A percentile compares a stretch with the other conserved stretches of the same genome.
Evolutionary conservation across 768 basidiomycete genomes (phyloP).

Genomic region (Tulasnella sp.): DNA sequence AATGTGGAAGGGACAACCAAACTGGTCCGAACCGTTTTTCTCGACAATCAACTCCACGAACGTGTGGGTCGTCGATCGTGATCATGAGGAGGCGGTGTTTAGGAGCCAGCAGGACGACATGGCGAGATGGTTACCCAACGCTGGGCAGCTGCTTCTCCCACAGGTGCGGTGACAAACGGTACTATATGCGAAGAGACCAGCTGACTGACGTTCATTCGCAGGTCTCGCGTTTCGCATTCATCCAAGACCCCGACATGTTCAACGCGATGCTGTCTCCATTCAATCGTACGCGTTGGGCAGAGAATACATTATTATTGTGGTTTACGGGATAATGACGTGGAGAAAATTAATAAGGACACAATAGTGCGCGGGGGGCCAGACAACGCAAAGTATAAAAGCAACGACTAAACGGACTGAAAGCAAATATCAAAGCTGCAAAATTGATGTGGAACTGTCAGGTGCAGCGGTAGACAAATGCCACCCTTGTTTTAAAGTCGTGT

Average conservation of each 20-base stretch:
- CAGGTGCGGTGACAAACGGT: neutral
- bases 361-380: too few relatives aligned
- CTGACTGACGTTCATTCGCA: neutral
- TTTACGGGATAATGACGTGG: neutral
- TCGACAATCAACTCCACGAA: neutral
- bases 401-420: too few relatives aligned
- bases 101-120: constrained; percentile 8
- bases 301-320: neutral
- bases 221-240: constrained; percentile 11
- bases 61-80: constrained; percentile 3
- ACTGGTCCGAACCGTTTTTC: constrained; percentile 10
- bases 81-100: constrained; percentile 7
- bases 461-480: too few relatives aligned
- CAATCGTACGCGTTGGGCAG: neutral
- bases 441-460: too few relatives aligned
- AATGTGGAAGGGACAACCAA: constrained; percentile 7
- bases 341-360: neutral
- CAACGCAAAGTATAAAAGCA: too few relatives aligned
- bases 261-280: neutral
- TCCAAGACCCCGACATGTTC: constrained; percentile 1
- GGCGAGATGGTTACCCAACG: constrained; percentile 8
- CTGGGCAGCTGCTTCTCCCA: neutral
- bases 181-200: neutral
- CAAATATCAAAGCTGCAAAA: too few relatives aligned
- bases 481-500: constrained; percentile 88